phyloP scores from a whole-genome alignment of 352 stramenopile species.

The Poterioochromonas sp. region DNA sequence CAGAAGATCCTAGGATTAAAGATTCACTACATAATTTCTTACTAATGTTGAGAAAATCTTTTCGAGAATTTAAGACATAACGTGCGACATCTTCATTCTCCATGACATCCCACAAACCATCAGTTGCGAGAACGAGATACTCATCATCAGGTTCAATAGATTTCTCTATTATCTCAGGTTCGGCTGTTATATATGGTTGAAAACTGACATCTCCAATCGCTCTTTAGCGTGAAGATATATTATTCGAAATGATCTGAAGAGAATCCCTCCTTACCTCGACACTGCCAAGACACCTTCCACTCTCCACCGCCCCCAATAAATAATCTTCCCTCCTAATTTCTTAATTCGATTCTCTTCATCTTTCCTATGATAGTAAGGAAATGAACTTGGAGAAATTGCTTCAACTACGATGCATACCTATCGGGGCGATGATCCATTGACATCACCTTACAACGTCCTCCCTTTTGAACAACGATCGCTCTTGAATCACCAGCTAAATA shows the following conservation, averaged over 20 bases:
- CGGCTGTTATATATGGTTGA: conserved; percentile 77
- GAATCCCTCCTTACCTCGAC: conserved; percentile 50
- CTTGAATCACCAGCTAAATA: conserved; percentile 63
- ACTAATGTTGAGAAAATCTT: conserved; percentile 18
- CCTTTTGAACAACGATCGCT: conserved; percentile 67
- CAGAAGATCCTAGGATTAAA: background rate
- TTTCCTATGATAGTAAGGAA: conserved; percentile 31
- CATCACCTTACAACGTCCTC: conserved; percentile 60
- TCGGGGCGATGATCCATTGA: conserved; percentile 81
- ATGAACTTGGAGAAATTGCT: too few relatives aligned
- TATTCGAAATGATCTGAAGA: background rate
- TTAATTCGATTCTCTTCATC: conserved; percentile 75
- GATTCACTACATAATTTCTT: conserved; percentile 12
- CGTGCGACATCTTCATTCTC: conserved; percentile 67
- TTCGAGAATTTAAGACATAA: background rate
- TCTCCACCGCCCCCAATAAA: conserved; percentile 79
- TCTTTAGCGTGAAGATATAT: conserved; percentile 14
- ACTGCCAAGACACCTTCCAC: conserved; percentile 85
- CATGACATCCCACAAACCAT: conserved; percentile 81
- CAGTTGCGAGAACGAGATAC: conserved; percentile 71
- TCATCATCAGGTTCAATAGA: conserved; percentile 60
- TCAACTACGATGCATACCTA: conserved; percentile 40
- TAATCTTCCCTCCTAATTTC: conserved; percentile 69
- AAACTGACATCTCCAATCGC: conserved; percentile 80
- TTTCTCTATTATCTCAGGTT: conserved; percentile 56